phyloP scores from a whole-genome alignment of 805 yeast genomes.

The Lachancea sp. region DNA sequence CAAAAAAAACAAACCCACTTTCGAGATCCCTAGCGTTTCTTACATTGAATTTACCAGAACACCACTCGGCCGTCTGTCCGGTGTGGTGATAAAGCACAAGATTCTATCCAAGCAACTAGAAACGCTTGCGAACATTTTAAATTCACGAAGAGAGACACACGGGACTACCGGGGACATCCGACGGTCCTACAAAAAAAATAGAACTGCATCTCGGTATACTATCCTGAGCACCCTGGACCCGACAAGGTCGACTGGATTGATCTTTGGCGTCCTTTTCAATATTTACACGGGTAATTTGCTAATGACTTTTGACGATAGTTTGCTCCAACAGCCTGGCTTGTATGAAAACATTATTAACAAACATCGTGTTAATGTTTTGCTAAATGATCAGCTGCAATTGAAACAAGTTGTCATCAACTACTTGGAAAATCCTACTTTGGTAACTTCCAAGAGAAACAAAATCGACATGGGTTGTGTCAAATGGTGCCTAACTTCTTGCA shows the following conservation, averaged over 20 bases:
- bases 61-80: slow-evolving; percentile 85
- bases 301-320: slow-evolving; percentile 69
- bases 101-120: slow-evolving; percentile 86
- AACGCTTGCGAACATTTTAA: slow-evolving; percentile 60
- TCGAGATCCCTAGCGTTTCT: slow-evolving; percentile 77
- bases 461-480: slow-evolving; percentile 74
- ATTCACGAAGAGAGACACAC: slow-evolving; percentile 43
- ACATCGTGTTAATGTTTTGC: slow-evolving; percentile 61
- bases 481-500: slow-evolving; percentile 86
- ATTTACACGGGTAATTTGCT: slow-evolving; percentile 79
- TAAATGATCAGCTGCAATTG: slow-evolving; percentile 82
- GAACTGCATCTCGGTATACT: slow-evolving; percentile 39
- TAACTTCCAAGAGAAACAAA: slow-evolving; percentile 68
- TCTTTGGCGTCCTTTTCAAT: slow-evolving; percentile 72
- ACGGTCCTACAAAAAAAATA: slow-evolving; percentile 33
- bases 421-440: slow-evolving; percentile 79
- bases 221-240: slow-evolving; percentile 61
- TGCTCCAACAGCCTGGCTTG: slow-evolving; percentile 75
- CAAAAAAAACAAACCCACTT: slow-evolving; percentile 52
- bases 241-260: slow-evolving; percentile 78
- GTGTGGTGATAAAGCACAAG: slow-evolving; percentile 87
- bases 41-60: slow-evolving; percentile 89
- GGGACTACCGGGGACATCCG: slow-evolving; percentile 44
- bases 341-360: slow-evolving; percentile 75
- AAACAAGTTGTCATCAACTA: slow-evolving; percentile 90